Base-by-base conservation (phyloP, 805 yeast species). In the Metschnikowia cubensis region DNA sequence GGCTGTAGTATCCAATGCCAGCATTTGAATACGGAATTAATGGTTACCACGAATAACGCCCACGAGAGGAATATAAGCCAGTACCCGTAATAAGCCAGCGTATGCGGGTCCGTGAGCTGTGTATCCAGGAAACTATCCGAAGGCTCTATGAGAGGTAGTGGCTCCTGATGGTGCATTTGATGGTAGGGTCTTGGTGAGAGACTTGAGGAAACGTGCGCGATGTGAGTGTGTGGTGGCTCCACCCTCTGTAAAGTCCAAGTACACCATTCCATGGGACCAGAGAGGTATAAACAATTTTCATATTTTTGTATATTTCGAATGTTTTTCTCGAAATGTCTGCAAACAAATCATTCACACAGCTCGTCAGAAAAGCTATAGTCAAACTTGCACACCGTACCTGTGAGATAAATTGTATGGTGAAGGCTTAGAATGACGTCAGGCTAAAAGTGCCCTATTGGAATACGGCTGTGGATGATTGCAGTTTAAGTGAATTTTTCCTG, bases 1-100 rank as follows among this genome's bases (percentile, higher is more conserved):
- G 76, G 76, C 25, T 50, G 45, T 5, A 73, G 64, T 13, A 71
- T 58, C 54, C 53, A 67, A 31, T 48, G 53, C 77, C 77, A 73
- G 40, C 68, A 34, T 49, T 56, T 50, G 53, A 73, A 70, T n/a
- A 73, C 51, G 15, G 73, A 53, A 53, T 69, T 70, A 21, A 69
- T 48, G 3, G 76, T 60, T 3, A 71, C 56, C 20, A 64, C 36
- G 50, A 70, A 72, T 8, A 70, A 47, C 0, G 63, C 6, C 74
- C 74, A 71, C 6, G 70, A 61, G 3, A 56, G 59, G 2, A 57
- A 42, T 1, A 72, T 42, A 6, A 72, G 50, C n/a, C 56, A 47
- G 49, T 65, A 65, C 1, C 77, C 75, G 45, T 63, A 66, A 5
- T 49, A 42, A 45, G 51, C 58, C 42, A 54, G 46, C 31, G 38